phyloP scores from a whole-genome alignment of 2,329 filamentous ascomycete genomes.

The Trichoderma atroviride region DNA sequence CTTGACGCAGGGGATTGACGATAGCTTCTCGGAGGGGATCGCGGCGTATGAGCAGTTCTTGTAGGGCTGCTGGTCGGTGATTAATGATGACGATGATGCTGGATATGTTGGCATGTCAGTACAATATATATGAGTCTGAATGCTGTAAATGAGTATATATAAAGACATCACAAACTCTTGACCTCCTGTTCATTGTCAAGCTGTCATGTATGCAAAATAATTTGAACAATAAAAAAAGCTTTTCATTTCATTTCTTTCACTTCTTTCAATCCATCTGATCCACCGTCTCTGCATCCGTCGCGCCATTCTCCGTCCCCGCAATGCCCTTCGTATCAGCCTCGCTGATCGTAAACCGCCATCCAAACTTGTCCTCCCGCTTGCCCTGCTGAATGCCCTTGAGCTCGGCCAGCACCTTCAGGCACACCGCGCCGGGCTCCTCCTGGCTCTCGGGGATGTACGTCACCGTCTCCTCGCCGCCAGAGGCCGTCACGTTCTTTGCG shows the following conservation, averaged over 20 bases:
- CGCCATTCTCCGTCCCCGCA: conserved; percentile 27
- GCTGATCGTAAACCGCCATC: conserved; percentile 63
- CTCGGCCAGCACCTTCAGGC: conserved; percentile 70
- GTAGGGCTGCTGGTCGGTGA: background rate
- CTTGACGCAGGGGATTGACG: conserved; percentile 44
- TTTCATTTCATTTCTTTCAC: background rate
- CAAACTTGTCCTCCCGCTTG: conserved; percentile 73
- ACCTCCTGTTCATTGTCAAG: background rate
- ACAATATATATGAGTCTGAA: background rate
- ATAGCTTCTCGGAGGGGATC: conserved; percentile 45
- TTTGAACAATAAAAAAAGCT: background rate
- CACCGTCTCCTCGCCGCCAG: conserved; percentile 49
- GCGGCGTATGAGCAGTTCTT: conserved; percentile 2
- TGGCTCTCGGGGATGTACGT: conserved; percentile 57
- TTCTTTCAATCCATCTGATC: conserved; percentile 37
- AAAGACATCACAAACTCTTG: background rate
- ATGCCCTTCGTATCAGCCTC: conserved; percentile 46
- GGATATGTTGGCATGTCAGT: background rate
- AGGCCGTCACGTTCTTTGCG: conserved; percentile 44
- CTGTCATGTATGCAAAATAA: background rate
- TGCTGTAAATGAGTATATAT: background rate
- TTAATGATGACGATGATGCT: background rate
- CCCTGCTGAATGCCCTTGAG: conserved; percentile 87
- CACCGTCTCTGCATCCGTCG: conserved; percentile 35
- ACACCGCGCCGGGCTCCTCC: conserved; percentile 74